These are phyloP conservation scores for Xerocomellus dryophilus DNA, from an alignment of 768 basidiomycete genomes.

Conservation along the genomic window DNA sequence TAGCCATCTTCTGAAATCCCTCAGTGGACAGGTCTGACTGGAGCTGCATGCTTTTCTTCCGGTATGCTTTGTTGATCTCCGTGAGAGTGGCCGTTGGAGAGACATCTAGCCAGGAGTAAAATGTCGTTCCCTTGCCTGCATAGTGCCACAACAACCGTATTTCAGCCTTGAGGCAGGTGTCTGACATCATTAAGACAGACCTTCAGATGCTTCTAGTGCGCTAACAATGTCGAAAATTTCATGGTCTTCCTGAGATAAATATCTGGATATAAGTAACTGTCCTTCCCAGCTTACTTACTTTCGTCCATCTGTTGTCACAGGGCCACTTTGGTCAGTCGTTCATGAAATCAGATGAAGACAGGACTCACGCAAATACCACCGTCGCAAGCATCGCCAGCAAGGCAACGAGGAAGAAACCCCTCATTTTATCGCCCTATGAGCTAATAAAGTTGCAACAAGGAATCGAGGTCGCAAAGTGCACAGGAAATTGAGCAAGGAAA, in stretches of 20 bases:
- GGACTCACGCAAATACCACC: conserved; percentile 57
- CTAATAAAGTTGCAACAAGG: not conserved
- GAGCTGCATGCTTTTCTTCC: conserved; percentile 83
- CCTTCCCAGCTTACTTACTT: conserved; percentile 38
- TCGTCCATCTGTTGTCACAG: conserved; percentile 57
- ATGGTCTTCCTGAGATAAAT: conserved; percentile 70
- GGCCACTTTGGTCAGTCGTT: conserved; percentile 2
- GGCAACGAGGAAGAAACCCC: conserved; percentile 42
- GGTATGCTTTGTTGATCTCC: conserved; percentile 87
- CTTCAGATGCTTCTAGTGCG: conserved; percentile 77
- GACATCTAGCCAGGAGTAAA: conserved; percentile 92
- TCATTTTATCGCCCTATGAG: conserved; percentile 41
- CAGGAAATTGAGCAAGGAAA: not conserved
- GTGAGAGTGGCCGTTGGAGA: conserved; percentile 64
- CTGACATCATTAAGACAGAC: conserved; percentile 34
- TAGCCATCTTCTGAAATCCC: conserved; percentile 2
- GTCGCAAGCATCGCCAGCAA: conserved; percentile 53
- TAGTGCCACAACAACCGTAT: not conserved
- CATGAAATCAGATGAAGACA: not conserved
- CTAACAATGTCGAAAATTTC: conserved; percentile 94
- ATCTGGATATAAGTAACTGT: conserved; percentile 9
- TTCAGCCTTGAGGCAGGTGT: conserved; percentile 2
- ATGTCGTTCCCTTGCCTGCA: conserved; percentile 82
- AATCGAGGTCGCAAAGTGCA: not conserved
- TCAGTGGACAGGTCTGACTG: conserved; percentile 59